Evolutionary conservation across 75 land plant species (phyloP).

Genomic region (Gnetum montanum): DNA sequence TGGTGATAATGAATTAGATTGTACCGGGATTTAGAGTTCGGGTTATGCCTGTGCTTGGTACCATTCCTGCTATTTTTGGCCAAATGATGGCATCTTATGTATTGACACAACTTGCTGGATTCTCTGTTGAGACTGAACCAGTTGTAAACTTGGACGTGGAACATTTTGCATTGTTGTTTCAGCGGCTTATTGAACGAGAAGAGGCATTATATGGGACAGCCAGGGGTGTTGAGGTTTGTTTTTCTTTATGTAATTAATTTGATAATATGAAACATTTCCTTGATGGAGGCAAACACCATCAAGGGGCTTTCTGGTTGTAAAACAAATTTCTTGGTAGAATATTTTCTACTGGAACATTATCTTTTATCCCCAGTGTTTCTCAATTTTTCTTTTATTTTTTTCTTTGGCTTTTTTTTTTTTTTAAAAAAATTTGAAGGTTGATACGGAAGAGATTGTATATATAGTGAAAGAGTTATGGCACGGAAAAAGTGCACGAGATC

Average conservation of each 20-base stretch:
- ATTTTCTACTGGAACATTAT: not conserved
- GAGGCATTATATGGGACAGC: slow-evolving; percentile 79
- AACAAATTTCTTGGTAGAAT: not conserved
- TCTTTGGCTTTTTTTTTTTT: not conserved
- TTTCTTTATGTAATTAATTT: too few relatives aligned
- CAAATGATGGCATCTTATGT: slow-evolving; percentile 97
- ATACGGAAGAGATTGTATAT: slow-evolving; percentile 84
- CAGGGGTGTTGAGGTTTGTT: slow-evolving; percentile 60
- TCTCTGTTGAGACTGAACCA: slow-evolving; percentile 74
- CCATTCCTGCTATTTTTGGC: slow-evolving; percentile 98
- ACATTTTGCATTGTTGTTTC: slow-evolving; percentile 74
- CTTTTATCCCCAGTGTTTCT: not conserved
- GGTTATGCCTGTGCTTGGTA: slow-evolving; percentile 93
- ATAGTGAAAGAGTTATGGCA: slow-evolving; percentile 93
- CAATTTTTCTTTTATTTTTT: not conserved
- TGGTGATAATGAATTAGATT: slow-evolving; percentile 61
- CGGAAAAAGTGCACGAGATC: slow-evolving; percentile 91
- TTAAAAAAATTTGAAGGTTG: slow-evolving; percentile 87
- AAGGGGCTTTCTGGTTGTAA: too few relatives aligned
- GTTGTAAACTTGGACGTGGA: slow-evolving; percentile 83
- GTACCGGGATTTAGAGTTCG: slow-evolving; percentile 97
- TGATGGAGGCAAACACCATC: too few relatives aligned
- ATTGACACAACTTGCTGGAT: slow-evolving; percentile 70
- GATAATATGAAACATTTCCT: too few relatives aligned
- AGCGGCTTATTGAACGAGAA: slow-evolving; percentile 92